These are phyloP conservation scores for Torrubiella hemipterigena DNA, from an alignment of 2,329 filamentous ascomycete species.

Conservation along the genomic window DNA sequence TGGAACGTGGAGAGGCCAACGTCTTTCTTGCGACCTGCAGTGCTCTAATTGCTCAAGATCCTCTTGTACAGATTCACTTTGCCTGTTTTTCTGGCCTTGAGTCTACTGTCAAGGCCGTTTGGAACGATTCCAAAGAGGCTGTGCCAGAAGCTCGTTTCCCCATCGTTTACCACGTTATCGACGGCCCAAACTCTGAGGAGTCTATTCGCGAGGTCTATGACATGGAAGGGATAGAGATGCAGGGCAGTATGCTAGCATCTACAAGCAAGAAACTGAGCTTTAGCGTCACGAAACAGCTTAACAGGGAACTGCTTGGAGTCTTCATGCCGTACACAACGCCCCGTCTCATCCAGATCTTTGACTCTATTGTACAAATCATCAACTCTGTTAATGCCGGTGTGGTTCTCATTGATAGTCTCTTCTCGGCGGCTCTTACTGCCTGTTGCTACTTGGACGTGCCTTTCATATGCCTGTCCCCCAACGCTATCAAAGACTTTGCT, in stretches of 20 bases:
- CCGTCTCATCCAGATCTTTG: constrained; percentile 27
- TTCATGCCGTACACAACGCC: constrained; percentile 12
- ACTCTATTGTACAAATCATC: constrained; percentile 24
- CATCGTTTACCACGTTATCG: constrained; percentile 15
- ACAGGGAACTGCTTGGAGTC: constrained; percentile 17
- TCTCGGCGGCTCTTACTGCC: constrained; percentile 29
- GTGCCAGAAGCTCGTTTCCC: constrained; percentile 8
- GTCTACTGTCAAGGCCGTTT: constrained; percentile 5
- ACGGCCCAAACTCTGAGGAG: constrained; percentile 9
- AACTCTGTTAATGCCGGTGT: constrained; percentile 23
- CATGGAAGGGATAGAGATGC: not conserved
- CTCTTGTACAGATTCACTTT: constrained; percentile 28
- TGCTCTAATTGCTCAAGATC: constrained; percentile 21
- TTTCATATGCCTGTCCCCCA: constrained; percentile 29
- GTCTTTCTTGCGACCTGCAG: constrained; percentile 29
- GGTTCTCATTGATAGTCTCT: constrained; percentile 29
- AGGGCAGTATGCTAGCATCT: constrained; percentile 3
- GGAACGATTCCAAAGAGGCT: constrained; percentile 3
- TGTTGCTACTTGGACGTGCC: constrained; percentile 21
- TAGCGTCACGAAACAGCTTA: constrained; percentile 15
- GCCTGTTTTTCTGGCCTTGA: constrained; percentile 27
- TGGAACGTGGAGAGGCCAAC: constrained; percentile 33
- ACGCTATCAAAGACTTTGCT: constrained; percentile 28
- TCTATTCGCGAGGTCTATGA: constrained; percentile 3
- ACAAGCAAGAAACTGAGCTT: constrained; percentile 7